Base-by-base conservation (phyloP, 768 basidiomycete species). In the Suillus lakei region DNA sequence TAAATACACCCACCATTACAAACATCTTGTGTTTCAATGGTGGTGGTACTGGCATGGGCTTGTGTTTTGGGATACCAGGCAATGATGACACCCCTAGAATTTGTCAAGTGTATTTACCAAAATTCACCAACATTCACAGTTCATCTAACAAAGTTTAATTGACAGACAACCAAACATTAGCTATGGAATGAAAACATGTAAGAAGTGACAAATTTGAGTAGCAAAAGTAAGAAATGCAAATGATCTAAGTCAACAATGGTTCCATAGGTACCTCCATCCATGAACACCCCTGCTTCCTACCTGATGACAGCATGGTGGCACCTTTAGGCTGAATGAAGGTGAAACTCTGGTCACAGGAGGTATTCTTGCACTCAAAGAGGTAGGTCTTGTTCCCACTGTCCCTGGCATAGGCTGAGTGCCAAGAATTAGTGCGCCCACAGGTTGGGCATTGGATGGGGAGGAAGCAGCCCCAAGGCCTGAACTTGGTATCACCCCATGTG, bases 391-490 rank as follows among this genome's bases (percentile, higher is more conserved):
- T 30, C 12, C 23, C 23, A 23, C 46, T 13, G 18, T 8, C 18
- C 30, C 26, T 15, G 6, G 15, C 26, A 28, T 28, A 51, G 15
- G 28, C 50, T 28, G 50, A 51, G 4, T 26, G 12, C 50, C 28
- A 51, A 28, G 26, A 26, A 51, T 51, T 7, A 51, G 50, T 28
- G 6, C 28, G 32, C 16, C 34, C 23, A 46, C 56, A 64, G 16
- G 6, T 21, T 28, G 63, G 63, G 36, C 58, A 64, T 39, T 64
- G 58, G 21, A 64, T 32, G 15, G 63, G 58, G 6, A 60, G 44
- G 44, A 34, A 38, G 16, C 43, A 4, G 3, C 63, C 34, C 56
- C 46, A 60, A 30, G 56, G 63, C 12, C 8, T 2, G 23, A 23
- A 16, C 8, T 59, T n/a, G 1, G 3, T 21, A 21, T 63, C 51